Base-by-base conservation (phyloP, 2,329 filamentous ascomycete species). In the Hymenoscyphus albidus region DNA sequence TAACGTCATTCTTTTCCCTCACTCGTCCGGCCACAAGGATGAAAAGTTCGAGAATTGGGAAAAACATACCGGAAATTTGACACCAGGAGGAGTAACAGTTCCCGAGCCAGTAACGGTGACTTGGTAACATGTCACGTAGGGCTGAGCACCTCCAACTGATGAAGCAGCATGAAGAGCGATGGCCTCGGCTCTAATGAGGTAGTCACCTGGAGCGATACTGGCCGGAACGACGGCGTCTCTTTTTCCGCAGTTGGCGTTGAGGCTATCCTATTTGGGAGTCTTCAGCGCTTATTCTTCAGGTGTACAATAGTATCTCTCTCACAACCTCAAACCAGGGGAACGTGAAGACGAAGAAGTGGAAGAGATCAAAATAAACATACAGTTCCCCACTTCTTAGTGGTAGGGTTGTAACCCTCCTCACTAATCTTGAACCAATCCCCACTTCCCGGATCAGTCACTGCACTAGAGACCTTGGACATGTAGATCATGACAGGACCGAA, bases 401-500 rank as follows among this genome's bases (percentile, higher is more conserved):
- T 39, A 12, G 38, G 18, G 18, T 62, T 58, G 40, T 63, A 63
- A n/a, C 63, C 65, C 10, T 64, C 59, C 32, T 65, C 63, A n/a
- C 39, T 58, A 66, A 85, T 79, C 76, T 85, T 85, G 77, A 84
- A 84, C 80, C 80, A 85, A 3, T 75, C 72, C 18, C 79, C 76
- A 2, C 76, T 71, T 1, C 79, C 79, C 64, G 78, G 76, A 58
- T 81, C 80, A 0, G 76, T 78, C 39, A 77, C 72, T 3, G 83
- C 79, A 70, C 84, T 78, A 32, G 75, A 66, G 22, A 85, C 82
- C 67, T 82, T 79, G 71, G 78, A 78, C 63, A 84, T 76, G 72
- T 84, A 84, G 0, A 82, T 77, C 59, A 82, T 78, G 40, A 85
- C 81, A 1, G 83, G 82, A 10, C 82, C 82, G 69, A 80, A 83